phyloP scores from a whole-genome alignment of 371 early-diverging fungal species.

The Lichtheimia ramosa region DNA sequence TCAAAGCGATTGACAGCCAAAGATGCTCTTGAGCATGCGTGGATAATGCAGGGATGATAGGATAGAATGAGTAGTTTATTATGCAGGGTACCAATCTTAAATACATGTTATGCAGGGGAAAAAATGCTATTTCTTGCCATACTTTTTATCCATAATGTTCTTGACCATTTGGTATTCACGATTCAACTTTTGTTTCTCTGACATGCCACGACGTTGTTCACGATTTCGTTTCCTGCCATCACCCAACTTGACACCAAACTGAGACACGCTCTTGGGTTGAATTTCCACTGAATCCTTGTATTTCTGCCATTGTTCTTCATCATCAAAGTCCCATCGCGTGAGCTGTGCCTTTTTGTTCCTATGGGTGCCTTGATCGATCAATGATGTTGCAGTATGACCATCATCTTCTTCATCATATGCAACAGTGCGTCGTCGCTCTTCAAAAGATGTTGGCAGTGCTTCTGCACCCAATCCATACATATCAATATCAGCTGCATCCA shows the following conservation, averaged over 20 bases:
- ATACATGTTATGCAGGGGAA: not conserved
- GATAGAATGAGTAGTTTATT: not conserved
- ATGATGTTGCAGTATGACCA: slow-evolving; percentile 29
- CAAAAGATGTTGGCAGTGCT: slow-evolving; percentile 48
- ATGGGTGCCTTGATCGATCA: slow-evolving; percentile 71
- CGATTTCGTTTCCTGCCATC: slow-evolving; percentile 66
- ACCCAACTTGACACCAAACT: slow-evolving; percentile 76
- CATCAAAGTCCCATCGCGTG: slow-evolving; percentile 77
- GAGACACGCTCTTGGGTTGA: slow-evolving; percentile 75
- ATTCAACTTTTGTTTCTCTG: slow-evolving; percentile 62
- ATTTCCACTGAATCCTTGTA: slow-evolving; percentile 73
- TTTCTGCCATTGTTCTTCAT: slow-evolving; percentile 72
- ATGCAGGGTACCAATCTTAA: not conserved
- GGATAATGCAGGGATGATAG: slow-evolving; percentile 45
- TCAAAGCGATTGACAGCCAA: slow-evolving; percentile 79
- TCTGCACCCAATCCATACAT: slow-evolving; percentile 45
- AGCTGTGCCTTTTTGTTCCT: slow-evolving; percentile 70
- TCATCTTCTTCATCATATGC: slow-evolving; percentile 52
- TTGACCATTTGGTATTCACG: slow-evolving; percentile 72
- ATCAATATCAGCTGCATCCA: slow-evolving; percentile 46
- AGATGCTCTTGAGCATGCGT: slow-evolving; percentile 77
- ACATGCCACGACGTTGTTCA: slow-evolving; percentile 47
- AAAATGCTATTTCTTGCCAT: slow-evolving; percentile 29
- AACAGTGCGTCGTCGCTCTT: slow-evolving; percentile 31
- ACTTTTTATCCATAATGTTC: slow-evolving; percentile 67